Conservation (phyloP, 2,329 filamentous ascomycete species). For the Delphinella strobiligena region DNA sequence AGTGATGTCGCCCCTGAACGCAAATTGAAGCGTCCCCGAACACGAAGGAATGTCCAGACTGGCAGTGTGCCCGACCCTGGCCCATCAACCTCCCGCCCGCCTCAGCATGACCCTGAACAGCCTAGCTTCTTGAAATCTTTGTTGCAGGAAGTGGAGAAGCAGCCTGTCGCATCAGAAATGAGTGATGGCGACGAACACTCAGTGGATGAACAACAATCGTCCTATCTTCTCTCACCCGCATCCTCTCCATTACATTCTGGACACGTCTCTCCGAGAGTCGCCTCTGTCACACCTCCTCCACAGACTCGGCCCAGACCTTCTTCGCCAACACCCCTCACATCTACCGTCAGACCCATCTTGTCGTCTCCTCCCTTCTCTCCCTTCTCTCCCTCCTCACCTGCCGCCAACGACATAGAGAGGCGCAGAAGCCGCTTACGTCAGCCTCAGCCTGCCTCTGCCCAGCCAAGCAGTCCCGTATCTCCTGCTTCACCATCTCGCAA, state of each 20-base stretch:
- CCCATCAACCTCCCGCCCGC: conserved; percentile 15
- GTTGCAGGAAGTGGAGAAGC: conserved; percentile 71
- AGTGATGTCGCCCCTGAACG: conserved; percentile 53
- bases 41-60: conserved; percentile 49
- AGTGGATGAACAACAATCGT: conserved; percentile 23
- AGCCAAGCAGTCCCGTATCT: conserved; percentile 47
- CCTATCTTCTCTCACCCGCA: conserved; percentile 49
- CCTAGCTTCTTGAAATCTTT: conserved; percentile 80
- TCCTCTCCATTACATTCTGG: conserved; percentile 54
- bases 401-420: conserved; percentile 19
- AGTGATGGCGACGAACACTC: conserved; percentile 16
- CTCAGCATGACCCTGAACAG: conserved; percentile 31
- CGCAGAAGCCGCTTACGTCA: conserved; percentile 28
- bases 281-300: conserved; percentile 59
- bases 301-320: conserved; percentile 47
- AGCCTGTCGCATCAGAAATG: conserved; percentile 27
- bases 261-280: conserved; percentile 53
- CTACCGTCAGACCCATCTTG: conserved; percentile 59
- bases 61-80: conserved; percentile 21
- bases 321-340: conserved; percentile 56
- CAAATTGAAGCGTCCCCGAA: conserved; percentile 77
- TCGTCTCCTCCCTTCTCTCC: conserved; percentile 28
- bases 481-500: conserved; percentile 23
- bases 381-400: conserved; percentile 10
- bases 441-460: conserved; percentile 28